phyloP scores from a whole-genome alignment of 2,329 filamentous ascomycete genomes.

The Cadophora sp. region DNA sequence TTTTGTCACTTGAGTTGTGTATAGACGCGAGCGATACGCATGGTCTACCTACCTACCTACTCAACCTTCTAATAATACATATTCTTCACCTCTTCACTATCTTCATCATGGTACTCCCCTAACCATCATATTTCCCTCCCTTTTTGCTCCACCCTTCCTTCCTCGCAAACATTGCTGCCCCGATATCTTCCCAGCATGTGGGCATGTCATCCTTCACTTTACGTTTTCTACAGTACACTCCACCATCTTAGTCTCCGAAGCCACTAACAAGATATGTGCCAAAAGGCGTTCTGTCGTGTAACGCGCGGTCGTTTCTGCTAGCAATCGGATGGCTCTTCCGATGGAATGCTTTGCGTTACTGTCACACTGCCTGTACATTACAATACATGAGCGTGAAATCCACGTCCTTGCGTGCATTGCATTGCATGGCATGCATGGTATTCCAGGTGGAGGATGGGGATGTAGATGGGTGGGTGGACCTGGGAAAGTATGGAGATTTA shows the following conservation, averaged over 20 bases:
- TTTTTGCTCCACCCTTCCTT: not conserved
- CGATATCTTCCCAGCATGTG: too few species aligned
- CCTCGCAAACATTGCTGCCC: not conserved
- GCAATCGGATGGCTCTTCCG: not conserved
- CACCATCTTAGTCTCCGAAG: too few species aligned
- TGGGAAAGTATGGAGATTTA: too few species aligned
- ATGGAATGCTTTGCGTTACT: not conserved
- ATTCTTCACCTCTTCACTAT: not conserved
- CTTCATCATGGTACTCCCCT: not conserved
- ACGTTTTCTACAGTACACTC: not conserved
- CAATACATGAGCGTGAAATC: not conserved
- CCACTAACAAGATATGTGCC: not conserved
- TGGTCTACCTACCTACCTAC: not conserved
- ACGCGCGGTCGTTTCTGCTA: not conserved
- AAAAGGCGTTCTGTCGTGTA: constrained; percentile 4
- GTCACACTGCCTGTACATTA: not conserved
- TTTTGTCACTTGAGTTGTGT: not conserved
- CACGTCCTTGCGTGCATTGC: not conserved
- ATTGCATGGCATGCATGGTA: not conserved
- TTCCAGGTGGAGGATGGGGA: too few species aligned
- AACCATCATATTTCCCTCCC: too few species aligned
- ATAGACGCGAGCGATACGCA: not conserved
- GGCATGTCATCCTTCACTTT: too few species aligned
- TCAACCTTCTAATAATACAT: not conserved
- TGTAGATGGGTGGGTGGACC: too few species aligned